Conservation (phyloP, 352 stramenopile species). For the Achlya hypogyna region DNA sequence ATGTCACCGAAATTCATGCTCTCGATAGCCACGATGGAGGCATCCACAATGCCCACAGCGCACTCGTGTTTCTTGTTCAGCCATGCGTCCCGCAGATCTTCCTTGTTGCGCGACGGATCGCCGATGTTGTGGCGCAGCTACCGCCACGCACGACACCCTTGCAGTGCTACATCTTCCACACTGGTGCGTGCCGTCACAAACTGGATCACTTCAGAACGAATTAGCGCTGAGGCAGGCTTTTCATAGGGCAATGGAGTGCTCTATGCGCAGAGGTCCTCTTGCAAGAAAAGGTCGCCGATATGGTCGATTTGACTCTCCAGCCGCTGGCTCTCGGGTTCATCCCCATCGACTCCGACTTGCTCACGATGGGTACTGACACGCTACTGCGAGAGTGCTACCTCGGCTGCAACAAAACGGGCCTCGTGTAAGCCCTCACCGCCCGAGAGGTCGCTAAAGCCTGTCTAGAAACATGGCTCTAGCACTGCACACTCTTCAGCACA, state of each 20-base stretch:
- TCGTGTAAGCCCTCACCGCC: not conserved
- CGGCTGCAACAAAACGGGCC: conserved; percentile 8
- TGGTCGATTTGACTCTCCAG: not conserved
- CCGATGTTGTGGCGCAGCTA: not conserved
- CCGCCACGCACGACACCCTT: not conserved
- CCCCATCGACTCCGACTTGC: conserved; percentile 8
- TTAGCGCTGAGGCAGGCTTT: not conserved
- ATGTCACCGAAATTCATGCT: not conserved
- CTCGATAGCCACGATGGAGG: not conserved
- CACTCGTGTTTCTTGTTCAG: conserved; percentile 9
- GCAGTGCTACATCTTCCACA: not conserved
- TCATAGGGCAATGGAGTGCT: conserved; percentile 10
- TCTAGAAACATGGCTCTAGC: conserved; percentile 6
- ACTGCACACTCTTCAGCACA: conserved; percentile 3
- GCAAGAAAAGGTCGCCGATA: not conserved
- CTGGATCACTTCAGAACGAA: not conserved
- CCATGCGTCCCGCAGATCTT: not conserved
- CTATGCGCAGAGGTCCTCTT: not conserved
- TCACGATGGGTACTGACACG: conserved; percentile 13
- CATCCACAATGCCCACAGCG: not conserved
- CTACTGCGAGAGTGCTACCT: conserved; percentile 17
- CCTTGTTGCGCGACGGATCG: conserved; percentile 5
- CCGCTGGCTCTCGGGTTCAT: conserved; percentile 8
- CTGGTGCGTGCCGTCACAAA: not conserved
- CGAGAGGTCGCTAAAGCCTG: too few relatives aligned